phyloP scores from a whole-genome alignment of 2,329 filamentous ascomycete genomes.

The Magnaporthales sp. region DNA sequence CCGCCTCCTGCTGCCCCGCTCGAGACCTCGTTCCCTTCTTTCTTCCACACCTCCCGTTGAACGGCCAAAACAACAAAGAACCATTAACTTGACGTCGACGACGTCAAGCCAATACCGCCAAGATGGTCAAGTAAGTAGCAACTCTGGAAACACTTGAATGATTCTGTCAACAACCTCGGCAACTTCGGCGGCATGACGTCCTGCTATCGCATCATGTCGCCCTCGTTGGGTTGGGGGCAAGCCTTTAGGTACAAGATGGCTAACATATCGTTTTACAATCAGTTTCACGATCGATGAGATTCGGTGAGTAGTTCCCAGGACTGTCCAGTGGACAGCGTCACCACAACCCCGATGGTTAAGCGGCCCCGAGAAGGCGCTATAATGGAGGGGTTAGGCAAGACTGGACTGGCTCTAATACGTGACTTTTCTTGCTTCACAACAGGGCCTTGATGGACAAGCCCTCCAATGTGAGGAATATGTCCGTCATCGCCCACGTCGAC shows the following conservation, averaged over 20 bases:
- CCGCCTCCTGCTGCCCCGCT: slow-evolving; percentile 6
- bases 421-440: background rate
- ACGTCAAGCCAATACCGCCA: slow-evolving; percentile 60
- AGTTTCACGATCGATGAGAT: slow-evolving; percentile 87
- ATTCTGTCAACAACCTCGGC: background rate
- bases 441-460: slow-evolving; percentile 53
- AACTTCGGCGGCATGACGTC: background rate
- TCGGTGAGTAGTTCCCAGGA: slow-evolving; percentile 30
- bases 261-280: background rate
- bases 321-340: background rate
- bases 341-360: background rate
- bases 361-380: background rate
- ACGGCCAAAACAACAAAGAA: slow-evolving; percentile 13
- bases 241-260: background rate
- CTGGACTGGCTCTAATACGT: background rate
- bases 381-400: background rate
- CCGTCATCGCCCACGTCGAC: slow-evolving; percentile 99
- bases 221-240: background rate
- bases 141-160: background rate
- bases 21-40: slow-evolving; percentile 1
- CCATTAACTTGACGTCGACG: slow-evolving; percentile 16
- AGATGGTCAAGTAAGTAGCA: slow-evolving; percentile 96
- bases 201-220: background rate
- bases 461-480: slow-evolving; percentile 85
- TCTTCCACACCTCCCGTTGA: slow-evolving; percentile 3